A percentile compares a stretch with the other conserved stretches of the same genome.
Conservation (phyloP, 768 basidiomycete genomes). For the Calocybe indica region DNA sequence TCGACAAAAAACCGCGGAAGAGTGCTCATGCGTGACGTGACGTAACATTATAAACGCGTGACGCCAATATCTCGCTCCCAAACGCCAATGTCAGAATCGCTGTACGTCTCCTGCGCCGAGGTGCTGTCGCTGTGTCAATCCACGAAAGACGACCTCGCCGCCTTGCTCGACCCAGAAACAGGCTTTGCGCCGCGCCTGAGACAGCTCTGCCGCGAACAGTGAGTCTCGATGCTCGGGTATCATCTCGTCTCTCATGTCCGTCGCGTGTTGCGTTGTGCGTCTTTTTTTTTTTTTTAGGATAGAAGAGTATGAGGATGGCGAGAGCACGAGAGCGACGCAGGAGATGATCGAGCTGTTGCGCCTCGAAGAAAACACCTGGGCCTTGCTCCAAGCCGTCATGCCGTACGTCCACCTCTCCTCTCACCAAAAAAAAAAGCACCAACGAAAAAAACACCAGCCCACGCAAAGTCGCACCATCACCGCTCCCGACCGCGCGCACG, state of each 20-base stretch:
- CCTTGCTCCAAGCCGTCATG: conserved; percentile 69
- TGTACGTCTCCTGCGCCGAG: conserved; percentile 65
- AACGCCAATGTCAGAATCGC: conserved; percentile 36
- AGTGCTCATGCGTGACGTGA: no score
- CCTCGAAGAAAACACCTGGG: conserved; percentile 82
- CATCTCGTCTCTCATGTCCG: neutral
- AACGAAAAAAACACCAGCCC: conserved; percentile 27
- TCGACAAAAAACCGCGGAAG: no score
- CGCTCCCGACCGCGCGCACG: conserved; percentile 41
- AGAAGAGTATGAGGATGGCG: conserved; percentile 41
- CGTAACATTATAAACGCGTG: no score
- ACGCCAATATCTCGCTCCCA: no score
- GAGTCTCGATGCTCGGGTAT: conserved; percentile 15
- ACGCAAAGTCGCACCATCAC: conserved; percentile 55
- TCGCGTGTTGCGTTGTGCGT: neutral
- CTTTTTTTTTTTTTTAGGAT: conserved; percentile 37
- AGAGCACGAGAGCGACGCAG: conserved; percentile 26
- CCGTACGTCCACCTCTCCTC: conserved; percentile 41
- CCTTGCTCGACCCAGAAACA: conserved; percentile 55
- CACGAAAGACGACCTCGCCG: conserved; percentile 48
- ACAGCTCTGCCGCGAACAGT: conserved; percentile 52
- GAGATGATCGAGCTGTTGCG: conserved; percentile 59
- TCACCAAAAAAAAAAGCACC: neutral
- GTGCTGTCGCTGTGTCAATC: conserved; percentile 57
- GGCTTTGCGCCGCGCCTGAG: conserved; percentile 68